Conservation (phyloP, 2,329 filamentous ascomycete genomes). For the Colletotrichum sp. region DNA sequence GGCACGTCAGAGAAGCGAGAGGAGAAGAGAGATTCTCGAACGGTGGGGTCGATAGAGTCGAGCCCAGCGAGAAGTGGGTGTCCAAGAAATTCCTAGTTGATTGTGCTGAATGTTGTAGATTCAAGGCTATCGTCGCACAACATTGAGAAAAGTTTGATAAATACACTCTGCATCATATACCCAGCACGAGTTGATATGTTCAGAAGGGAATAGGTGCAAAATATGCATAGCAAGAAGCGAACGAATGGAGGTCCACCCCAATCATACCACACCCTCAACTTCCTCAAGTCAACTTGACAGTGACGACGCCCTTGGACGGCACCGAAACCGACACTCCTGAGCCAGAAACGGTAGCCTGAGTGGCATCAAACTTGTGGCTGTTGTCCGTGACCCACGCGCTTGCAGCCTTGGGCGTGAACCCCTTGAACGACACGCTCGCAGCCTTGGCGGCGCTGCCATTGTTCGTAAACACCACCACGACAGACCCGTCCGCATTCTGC, state of each 20-base stretch:
- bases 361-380: conserved; percentile 25
- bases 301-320: conserved; percentile 26
- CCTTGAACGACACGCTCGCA: conserved; percentile 31
- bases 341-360: conserved; percentile 18
- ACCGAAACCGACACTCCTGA: conserved; percentile 25
- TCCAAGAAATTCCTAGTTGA: background rate
- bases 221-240: background rate
- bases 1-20: conserved; percentile 45
- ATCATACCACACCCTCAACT: background rate
- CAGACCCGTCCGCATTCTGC: conserved; percentile 38
- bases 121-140: too few relatives aligned
- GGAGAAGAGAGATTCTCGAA: conserved; percentile 53
- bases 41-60: conserved; percentile 38
- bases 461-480: conserved; percentile 41
- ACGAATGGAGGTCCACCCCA: background rate
- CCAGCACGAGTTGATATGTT: background rate
- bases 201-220: background rate
- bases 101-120: background rate
- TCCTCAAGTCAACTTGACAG: conserved; percentile 23
- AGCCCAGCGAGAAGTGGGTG: background rate
- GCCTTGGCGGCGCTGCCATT: conserved; percentile 29
- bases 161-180: too few relatives aligned
- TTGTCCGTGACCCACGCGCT: conserved; percentile 43
- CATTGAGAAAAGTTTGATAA: too few relatives aligned
- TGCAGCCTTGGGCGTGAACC: conserved; percentile 28